These are phyloP conservation scores for Sherardia arvensis DNA, from an alignment of 257 asterid species.

Conservation along the genomic window DNA sequence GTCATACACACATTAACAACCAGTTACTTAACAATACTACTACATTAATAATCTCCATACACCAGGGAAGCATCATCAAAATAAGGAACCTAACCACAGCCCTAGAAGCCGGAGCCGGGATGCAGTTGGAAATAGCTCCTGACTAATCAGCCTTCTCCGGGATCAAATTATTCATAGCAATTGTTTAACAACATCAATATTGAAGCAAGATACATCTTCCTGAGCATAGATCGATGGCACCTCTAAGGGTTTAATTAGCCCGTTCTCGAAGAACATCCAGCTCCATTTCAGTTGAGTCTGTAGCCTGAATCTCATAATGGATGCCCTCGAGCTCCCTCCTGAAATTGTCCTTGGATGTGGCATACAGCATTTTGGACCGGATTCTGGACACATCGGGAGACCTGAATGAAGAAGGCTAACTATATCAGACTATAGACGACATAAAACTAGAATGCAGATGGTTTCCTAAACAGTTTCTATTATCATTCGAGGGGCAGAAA, in stretches of 20 bases:
- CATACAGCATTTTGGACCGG: constrained; percentile 35
- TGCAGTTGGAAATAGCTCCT: constrained; percentile 20
- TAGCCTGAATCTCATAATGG: constrained; percentile 35
- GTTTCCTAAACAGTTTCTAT: not conserved
- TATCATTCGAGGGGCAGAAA: not conserved
- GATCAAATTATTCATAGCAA: constrained; percentile 23
- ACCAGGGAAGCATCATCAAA: constrained; percentile 49
- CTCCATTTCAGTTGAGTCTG: constrained; percentile 39
- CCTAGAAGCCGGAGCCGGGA: constrained; percentile 14
- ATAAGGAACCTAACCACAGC: constrained; percentile 22
- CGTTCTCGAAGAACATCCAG: constrained; percentile 35
- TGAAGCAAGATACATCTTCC: constrained; percentile 1
- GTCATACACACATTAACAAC: too few species aligned
- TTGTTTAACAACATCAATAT: constrained; percentile 1
- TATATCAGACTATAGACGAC: not conserved
- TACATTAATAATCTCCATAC: constrained; percentile 7
- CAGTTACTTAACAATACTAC: not conserved
- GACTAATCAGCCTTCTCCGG: constrained; percentile 50
- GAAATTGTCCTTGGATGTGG: constrained; percentile 32
- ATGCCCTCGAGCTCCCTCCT: constrained; percentile 31
- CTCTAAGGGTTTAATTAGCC: constrained; percentile 16
- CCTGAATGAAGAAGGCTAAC: constrained; percentile 15
- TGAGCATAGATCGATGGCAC: not conserved
- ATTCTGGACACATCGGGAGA: constrained; percentile 30
- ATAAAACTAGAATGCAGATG: too few species aligned